phyloP scores from a whole-genome alignment of 2,329 filamentous ascomycete genomes.

The Hypomyces rosellus region DNA sequence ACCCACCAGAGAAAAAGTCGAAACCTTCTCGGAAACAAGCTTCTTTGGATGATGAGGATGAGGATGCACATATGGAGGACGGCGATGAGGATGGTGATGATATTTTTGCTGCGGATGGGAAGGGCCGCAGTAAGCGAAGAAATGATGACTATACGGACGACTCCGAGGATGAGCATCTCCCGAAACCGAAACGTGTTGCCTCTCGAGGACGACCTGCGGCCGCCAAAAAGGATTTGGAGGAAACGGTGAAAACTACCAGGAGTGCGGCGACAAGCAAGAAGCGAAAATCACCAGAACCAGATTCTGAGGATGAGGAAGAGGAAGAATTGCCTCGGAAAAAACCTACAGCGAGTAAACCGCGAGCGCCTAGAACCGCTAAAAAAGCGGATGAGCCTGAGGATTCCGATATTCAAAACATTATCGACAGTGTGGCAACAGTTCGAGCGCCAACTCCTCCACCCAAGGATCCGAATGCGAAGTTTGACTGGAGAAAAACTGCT shows the following conservation, averaged over 20 bases:
- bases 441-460: slow-evolving; percentile 77
- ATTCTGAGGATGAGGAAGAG: slow-evolving; percentile 52
- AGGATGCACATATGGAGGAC: slow-evolving; percentile 57
- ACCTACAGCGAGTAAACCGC: slow-evolving; percentile 50
- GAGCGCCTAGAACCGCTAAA: slow-evolving; percentile 50
- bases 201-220: slow-evolving; percentile 31
- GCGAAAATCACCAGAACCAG: slow-evolving; percentile 50
- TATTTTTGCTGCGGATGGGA: slow-evolving; percentile 70
- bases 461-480: slow-evolving; percentile 64
- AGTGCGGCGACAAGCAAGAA: slow-evolving; percentile 39
- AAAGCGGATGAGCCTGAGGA: slow-evolving; percentile 63
- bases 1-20: slow-evolving; percentile 35
- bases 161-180: slow-evolving; percentile 62
- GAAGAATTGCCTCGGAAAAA: slow-evolving; percentile 53
- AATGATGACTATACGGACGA: slow-evolving; percentile 72
- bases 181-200: slow-evolving; percentile 53
- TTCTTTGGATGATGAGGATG: slow-evolving; percentile 44
- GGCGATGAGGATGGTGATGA: slow-evolving; percentile 69
- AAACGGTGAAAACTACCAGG: slow-evolving; percentile 25
- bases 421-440: slow-evolving; percentile 80
- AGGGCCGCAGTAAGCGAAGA: slow-evolving; percentile 58
- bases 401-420: slow-evolving; percentile 68
- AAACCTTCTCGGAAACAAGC: slow-evolving; percentile 36
- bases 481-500: slow-evolving; percentile 64
- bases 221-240: slow-evolving; percentile 15